Conservation (phyloP, 768 basidiomycete species). For the Strobilomyces echinocephalus region DNA sequence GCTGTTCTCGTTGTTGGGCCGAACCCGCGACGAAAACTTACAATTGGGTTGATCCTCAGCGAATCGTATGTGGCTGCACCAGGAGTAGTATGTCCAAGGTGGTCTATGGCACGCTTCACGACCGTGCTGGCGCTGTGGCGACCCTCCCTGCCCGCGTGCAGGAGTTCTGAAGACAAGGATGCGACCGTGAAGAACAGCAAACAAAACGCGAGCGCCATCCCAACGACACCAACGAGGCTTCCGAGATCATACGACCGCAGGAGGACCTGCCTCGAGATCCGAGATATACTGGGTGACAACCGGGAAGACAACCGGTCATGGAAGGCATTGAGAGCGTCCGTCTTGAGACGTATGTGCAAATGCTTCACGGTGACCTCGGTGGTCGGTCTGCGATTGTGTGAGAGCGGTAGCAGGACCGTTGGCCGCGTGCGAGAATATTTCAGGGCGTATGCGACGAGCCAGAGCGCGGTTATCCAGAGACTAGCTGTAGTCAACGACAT, state of each 20-base stretch:
- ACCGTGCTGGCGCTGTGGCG: constrained; percentile 5
- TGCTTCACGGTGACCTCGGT: constrained; percentile 23
- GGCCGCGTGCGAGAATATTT: constrained; percentile 20
- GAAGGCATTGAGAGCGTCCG: constrained; percentile 42
- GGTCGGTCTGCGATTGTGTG: constrained; percentile 16
- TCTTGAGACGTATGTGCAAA: constrained; percentile 38
- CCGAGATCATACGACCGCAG: constrained; percentile 49
- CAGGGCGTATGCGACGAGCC: constrained; percentile 23
- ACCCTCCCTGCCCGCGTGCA: background rate
- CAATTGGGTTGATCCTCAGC: constrained; percentile 27
- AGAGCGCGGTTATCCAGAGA: constrained; percentile 22
- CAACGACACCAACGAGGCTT: constrained; percentile 38
- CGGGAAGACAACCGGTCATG: constrained; percentile 42
- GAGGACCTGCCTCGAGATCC: constrained; percentile 26
- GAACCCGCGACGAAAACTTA: constrained; percentile 14
- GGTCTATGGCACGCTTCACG: constrained; percentile 14
- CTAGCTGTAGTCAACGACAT: constrained; percentile 19
- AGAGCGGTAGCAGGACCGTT: constrained; percentile 20
- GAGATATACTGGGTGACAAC: constrained; percentile 32
- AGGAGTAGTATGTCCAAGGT: background rate
- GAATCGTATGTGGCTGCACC: background rate
- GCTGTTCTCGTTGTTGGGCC: background rate
- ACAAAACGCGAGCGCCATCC: constrained; percentile 42
- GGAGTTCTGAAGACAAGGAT: constrained; percentile 17
- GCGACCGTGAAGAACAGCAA: constrained; percentile 36